phyloP scores from a whole-genome alignment of 1,284 basidiomycete species.

The Cryptococcus sp. region DNA sequence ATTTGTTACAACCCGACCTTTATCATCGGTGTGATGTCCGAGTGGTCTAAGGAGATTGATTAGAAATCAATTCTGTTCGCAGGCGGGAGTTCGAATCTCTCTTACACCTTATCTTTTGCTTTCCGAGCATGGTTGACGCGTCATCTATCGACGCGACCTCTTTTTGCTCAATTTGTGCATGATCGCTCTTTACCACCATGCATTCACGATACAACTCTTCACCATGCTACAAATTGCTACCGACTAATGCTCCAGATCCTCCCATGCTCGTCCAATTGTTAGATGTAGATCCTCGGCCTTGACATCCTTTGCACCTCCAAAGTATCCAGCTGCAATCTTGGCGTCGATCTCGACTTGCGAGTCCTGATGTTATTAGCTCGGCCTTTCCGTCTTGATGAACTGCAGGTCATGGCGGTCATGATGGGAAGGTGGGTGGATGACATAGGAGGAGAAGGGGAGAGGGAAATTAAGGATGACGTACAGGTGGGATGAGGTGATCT shows the following conservation, averaged over 20 bases:
- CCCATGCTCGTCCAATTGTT: neutral
- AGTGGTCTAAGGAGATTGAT: conserved; percentile 7
- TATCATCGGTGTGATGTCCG: conserved; percentile 2
- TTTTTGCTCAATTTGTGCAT: no score
- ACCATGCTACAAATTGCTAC: no score
- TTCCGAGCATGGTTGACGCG: no score
- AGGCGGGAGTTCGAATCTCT: conserved; percentile 2
- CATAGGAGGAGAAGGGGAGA: no score
- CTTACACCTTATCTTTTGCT: conserved; percentile 1
- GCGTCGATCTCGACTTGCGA: conserved; percentile 1
- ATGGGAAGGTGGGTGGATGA: no score
- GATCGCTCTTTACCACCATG: no score
- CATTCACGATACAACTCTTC: no score
- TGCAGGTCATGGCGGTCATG: neutral
- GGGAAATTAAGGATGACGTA: neutral
- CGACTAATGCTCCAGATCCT: neutral
- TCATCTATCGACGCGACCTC: no score
- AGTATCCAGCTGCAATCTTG: neutral
- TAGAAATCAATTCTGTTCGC: conserved; percentile 5
- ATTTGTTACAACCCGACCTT: no score
- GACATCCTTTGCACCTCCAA: neutral
- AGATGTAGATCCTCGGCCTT: neutral
- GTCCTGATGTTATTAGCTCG: neutral
- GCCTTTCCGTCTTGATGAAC: neutral
- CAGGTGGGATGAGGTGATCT: conserved; percentile 69